Conservation (phyloP, 2,329 filamentous ascomycete species). For the Cephalotrichum gorgonifer region DNA sequence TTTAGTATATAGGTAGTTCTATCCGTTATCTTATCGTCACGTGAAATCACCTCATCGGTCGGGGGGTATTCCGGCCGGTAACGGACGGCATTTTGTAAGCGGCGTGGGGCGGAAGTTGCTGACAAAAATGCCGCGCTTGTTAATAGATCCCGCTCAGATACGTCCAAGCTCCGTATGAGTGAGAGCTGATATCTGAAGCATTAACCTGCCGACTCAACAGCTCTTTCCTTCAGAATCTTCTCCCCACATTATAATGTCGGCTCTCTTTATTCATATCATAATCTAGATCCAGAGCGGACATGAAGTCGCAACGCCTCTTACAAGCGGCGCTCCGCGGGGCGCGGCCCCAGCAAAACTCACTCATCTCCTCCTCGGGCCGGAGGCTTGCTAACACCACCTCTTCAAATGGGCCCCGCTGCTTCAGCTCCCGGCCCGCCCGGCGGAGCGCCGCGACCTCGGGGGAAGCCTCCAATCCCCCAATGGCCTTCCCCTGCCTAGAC, state of each 20-base stretch:
- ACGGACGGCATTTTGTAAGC: not conserved
- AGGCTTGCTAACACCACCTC: not conserved
- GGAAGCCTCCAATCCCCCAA: slow-evolving; percentile 64
- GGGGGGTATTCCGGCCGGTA: not conserved
- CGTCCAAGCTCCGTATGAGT: not conserved
- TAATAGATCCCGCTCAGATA: not conserved
- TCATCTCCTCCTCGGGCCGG: not conserved
- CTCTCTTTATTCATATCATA: too few relatives aligned
- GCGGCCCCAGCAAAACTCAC: too few relatives aligned
- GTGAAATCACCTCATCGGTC: slow-evolving; percentile 7
- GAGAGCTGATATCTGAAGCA: not conserved
- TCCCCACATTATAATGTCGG: too few relatives aligned
- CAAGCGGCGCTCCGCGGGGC: not conserved
- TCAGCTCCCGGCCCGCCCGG: slow-evolving; percentile 1
- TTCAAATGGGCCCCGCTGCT: not conserved
- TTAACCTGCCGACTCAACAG: not conserved
- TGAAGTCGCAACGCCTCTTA: not conserved
- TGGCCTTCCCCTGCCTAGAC: slow-evolving; percentile 85
- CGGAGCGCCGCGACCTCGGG: slow-evolving; percentile 2
- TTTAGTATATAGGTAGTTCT: too few relatives aligned
- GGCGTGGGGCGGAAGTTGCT: not conserved
- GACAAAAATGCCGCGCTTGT: not conserved
- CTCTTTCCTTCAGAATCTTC: too few relatives aligned
- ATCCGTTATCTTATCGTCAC: slow-evolving; percentile 3
- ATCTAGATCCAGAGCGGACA: too few relatives aligned